Base-by-base conservation (phyloP, 2,329 filamentous ascomycete genomes). In the Fusarium acutatum region DNA sequence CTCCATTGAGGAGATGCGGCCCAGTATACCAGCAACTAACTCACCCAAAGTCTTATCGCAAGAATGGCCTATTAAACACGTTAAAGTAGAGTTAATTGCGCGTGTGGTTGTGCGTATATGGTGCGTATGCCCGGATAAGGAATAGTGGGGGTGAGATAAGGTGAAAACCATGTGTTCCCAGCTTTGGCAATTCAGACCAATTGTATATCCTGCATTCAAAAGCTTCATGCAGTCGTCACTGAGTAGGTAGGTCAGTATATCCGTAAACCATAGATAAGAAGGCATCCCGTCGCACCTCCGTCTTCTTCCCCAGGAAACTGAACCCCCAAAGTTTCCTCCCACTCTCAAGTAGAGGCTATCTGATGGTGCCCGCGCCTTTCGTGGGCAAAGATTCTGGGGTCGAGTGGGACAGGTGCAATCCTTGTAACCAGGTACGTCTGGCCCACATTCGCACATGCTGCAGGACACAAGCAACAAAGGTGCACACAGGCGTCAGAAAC, bases 241-340 rank as follows among this genome's bases (percentile, higher is more conserved):
- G 20, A 28, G 32, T 24, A 17, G 38, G 47, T 34, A 34, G 32
- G 5, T 50, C 30, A 59, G 43, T 38, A 43, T 47, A 30, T 60
- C 12, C 24, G 63, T 37, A 60, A 65, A 67, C 64, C 66, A 64
- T 46, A 73, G 74, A 76, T 76, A 71, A 67, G 63, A 41, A 60
- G 38, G 49, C 40, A 60, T 61, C 32, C 64, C 50, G 56, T 64
- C 49, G 59, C 43, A 53, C 30, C 59, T 69, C 49, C 47, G 41
- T 67, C 43, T 40, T 52, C 54, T 49, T 46, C 34, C 63, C 49
- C 64, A 59, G 37, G 38, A 61, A 44, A 52, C 54, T 50, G 54
- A 64, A 54, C 64, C 71, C 74, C 74, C 64, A 64, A 76, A 67
- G 38, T 43, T 63, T 30, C 50, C 75, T 77, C 74, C 74, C 74